Evolutionary conservation across 192 early-diverging fungal genomes (phyloP).

Genomic region (Radiomyces spectabilis): DNA sequence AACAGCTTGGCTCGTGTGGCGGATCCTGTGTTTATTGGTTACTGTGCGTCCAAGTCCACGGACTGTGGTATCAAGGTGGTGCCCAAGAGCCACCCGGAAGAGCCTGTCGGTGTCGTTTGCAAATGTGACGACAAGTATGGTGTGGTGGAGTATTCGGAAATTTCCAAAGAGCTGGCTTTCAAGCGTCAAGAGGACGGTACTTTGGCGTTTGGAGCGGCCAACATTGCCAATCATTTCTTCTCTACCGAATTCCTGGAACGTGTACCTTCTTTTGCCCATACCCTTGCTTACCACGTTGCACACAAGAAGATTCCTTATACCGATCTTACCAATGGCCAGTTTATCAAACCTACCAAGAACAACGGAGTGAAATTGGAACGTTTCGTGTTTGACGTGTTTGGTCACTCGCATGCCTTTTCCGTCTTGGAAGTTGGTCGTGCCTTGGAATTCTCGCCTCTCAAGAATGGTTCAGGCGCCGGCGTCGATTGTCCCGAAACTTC

Average conservation of each 20-base stretch:
- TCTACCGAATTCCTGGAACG: conserved; percentile 72
- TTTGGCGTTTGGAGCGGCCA: conserved; percentile 75
- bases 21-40: conserved; percentile 85
- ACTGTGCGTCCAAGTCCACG: conserved; percentile 64
- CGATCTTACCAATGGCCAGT: conserved; percentile 58
- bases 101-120: conserved; percentile 88
- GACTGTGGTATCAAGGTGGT: conserved; percentile 88
- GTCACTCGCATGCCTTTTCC: conserved; percentile 66
- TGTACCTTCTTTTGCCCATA: conserved; percentile 58
- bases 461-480: conserved; percentile 80
- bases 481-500: conserved; percentile 83
- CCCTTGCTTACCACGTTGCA: conserved; percentile 84
- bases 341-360: conserved; percentile 51
- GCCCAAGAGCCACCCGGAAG: conserved; percentile 72
- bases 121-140: conserved; percentile 58
- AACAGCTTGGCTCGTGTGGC: conserved; percentile 88
- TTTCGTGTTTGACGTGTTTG: conserved; percentile 95
- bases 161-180: conserved; percentile 60
- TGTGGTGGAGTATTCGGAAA: conserved; percentile 96
- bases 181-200: conserved; percentile 41
- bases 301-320: conserved; percentile 86
- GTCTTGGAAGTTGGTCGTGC: conserved; percentile 77
- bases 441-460: conserved; percentile 90
- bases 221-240: conserved; percentile 95
- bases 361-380: conserved; percentile 92